Evolutionary conservation across 176 grass and related monocot species (phyloP), one percentile per base, ranked within the genome.

Genomic region (Musa acuminata): DNA sequence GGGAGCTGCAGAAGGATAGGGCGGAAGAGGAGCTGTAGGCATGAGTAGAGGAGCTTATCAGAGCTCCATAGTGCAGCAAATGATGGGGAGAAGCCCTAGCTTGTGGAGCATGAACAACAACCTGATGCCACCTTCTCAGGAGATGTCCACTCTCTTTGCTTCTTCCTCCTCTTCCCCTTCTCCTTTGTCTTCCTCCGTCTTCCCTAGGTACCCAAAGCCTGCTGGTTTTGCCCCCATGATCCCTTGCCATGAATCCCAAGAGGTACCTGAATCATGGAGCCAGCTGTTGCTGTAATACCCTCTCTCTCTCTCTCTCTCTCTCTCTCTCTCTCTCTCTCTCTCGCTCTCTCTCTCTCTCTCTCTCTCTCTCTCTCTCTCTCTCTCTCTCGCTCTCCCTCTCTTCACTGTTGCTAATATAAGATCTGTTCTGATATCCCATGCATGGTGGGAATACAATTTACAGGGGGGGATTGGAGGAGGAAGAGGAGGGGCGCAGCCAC

Each of bases 181-280:
- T 71, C 86, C 89, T 55, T 83, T 14, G 17, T 24, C 88, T 67
- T 87, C 91, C 66, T 85, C 85, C 2, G 35, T 84, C 48, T 86
- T 82, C 9, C 86, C 82, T 72, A 81, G 82, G 64, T 75, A 81
- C 22, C 74, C 76, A 3, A 83, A 85, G n/a, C 86, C 89, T 54
- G 27, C 74, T 22, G 48, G 50, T 55, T 58, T 71, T 14, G 24
- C 26, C 55, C 54, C 75, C 60, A 73, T 80, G 69, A 80, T 71
- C 43, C 48, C 55, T 80, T 82, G 75, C 49, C 80, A 85, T 53
- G 84, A 78, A 35, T 71, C 53, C 74, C 80, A 81, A 24, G 76
- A 53, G 21, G 77, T 68, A 14, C 81, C 83, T 49, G 90, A 89
- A 11, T 73, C 90, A 71, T 93, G 90, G 84, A 93, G 75, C 74